Evolutionary conservation across 108 stramenopile species (phyloP), one percentile per base, ranked within the genome.

Genomic region (Skeletonema costatum): DNA sequence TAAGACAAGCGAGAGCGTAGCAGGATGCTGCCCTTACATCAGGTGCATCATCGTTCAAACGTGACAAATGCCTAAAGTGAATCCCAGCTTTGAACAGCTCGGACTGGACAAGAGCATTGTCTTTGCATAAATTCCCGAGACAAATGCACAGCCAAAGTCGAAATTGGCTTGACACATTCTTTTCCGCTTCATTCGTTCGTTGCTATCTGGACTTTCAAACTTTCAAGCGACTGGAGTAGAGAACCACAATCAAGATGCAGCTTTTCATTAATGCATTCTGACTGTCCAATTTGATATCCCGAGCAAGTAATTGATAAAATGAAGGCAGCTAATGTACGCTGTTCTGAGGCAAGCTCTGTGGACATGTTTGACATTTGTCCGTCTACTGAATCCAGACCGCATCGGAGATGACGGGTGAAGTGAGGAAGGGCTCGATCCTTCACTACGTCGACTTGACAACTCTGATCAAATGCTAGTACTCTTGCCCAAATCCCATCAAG

Each of bases 401-500:
- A 90, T 21, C 64, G 56, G 30, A 99, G 69, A 56, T 95, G 95
- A 61, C 85, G 81, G 75, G 97, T 90, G 76, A 99, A 98, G 77
- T 96, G 90, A 16, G 78, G 62, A 58, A 95, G 68, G 1, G 95
- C 93, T 16, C 87, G 84, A 70, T 98, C 97, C 71, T 96, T 92
- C 31, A 98, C 93, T 41, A 99, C 80, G 71, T 99, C 98, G 9
- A 86, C 89, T 62, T 95, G 91, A 71, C 95, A 96, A 25, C 93
- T 93, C 7, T 86, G 78, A 73, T 99, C 99, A 65, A 98, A 98
- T 7, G 81, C 78, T 6, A 99, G 64, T 32, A 99, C 96, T 35
- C 83, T 87, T 5, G 97, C 92, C 99, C 99, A 99, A 68, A 99
- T 98, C 58, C 88, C 90, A 11, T 98, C 89, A 32, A 99, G 73